A percentile compares a stretch with the other conserved stretches of the same genome.
Conservation (phyloP, 2,329 filamentous ascomycete species). For the Aspergillus fructus region DNA sequence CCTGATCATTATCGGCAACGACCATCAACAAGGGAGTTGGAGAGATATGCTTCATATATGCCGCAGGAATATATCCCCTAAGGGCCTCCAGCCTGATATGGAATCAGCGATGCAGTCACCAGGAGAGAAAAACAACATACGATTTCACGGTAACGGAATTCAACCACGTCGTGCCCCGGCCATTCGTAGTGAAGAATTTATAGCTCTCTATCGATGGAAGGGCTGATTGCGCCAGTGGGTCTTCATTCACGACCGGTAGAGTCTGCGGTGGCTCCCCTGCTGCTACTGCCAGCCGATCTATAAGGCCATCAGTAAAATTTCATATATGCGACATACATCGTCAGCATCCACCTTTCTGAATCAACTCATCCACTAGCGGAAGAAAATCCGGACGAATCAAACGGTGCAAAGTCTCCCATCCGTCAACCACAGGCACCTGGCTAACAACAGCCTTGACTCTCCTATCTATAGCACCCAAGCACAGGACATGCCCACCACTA, state of each 20-base stretch:
- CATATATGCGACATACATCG: too few relatives aligned
- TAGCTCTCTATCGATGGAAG: not conserved
- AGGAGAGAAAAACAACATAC: not conserved
- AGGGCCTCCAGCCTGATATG: not conserved
- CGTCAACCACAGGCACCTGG: not conserved
- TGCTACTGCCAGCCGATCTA: not conserved
- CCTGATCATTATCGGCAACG: not conserved
- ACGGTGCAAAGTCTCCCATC: not conserved
- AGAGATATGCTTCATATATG: not conserved
- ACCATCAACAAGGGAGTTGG: not conserved
- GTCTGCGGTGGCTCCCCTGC: not conserved
- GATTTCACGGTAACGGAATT: not conserved
- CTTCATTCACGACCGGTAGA: not conserved
- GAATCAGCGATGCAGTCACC: not conserved
- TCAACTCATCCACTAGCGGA: not conserved
- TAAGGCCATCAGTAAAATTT: not conserved
- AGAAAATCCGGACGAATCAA: not conserved
- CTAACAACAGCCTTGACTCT: too few relatives aligned
- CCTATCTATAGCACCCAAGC: too few relatives aligned
- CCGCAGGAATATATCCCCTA: not conserved
- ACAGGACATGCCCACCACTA: too few relatives aligned
- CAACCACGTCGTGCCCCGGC: not conserved
- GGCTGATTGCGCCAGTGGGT: not conserved
- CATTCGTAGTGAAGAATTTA: not conserved
- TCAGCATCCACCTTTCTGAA: not conserved